A percentile compares a stretch with the other conserved stretches of the same genome.
Conservation (phyloP, 805 yeast genomes). For the Blastobotrys parvus region DNA sequence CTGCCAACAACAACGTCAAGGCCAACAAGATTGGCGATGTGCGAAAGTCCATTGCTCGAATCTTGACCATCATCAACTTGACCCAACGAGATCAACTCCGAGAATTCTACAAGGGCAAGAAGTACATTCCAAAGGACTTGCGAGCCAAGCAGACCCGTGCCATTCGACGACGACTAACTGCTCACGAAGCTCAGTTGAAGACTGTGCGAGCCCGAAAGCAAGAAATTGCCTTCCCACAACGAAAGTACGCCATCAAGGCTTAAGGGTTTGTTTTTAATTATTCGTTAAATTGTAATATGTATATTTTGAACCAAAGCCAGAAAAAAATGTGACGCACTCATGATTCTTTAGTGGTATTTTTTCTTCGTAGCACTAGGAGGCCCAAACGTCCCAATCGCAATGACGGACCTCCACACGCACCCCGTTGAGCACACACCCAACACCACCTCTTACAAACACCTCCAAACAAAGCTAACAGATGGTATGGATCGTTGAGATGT, state of each 20-base stretch:
- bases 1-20: slow-evolving; percentile 60
- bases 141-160: slow-evolving; percentile 99
- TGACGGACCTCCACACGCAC: too few relatives aligned
- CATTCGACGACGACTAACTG: slow-evolving; percentile 92
- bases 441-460: not conserved
- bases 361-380: not conserved
- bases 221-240: slow-evolving; percentile 94
- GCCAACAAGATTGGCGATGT: slow-evolving; percentile 94
- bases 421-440: too few relatives aligned
- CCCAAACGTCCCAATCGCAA: too few relatives aligned
- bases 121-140: slow-evolving; percentile 95
- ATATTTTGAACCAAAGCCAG: too few relatives aligned
- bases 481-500: too few relatives aligned
- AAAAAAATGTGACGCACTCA: not conserved
- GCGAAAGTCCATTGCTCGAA: slow-evolving; percentile 98
- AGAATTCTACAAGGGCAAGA: slow-evolving; percentile 79
- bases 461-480: too few relatives aligned
- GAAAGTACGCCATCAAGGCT: slow-evolving; percentile 98
- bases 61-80: slow-evolving; percentile 92
- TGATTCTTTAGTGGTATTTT: not conserved
- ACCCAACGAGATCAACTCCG: slow-evolving; percentile 93
- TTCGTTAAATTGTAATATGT: not conserved
- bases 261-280: slow-evolving; percentile 29
- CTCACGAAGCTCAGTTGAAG: slow-evolving; percentile 69
- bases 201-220: slow-evolving; percentile 90